Evolutionary conservation across 495 filamentous ascomycete genomes (phyloP), one percentile per base, ranked within the genome.

Genomic region (Schizothecium vesticola): DNA sequence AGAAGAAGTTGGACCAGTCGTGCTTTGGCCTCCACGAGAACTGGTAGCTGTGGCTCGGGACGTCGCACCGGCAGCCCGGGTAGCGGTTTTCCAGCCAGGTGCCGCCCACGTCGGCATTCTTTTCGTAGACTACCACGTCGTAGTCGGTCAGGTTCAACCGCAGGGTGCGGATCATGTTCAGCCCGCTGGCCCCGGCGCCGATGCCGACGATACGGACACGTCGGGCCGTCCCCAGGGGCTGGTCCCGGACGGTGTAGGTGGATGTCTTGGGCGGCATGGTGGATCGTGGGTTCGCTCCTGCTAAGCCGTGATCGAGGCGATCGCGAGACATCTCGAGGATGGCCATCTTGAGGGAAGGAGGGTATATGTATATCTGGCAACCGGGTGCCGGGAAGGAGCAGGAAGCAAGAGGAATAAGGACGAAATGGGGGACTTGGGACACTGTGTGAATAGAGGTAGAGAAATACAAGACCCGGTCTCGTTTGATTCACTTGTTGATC

Each of bases 111-210:
- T 90, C 90, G 1, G 75, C 74, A 70, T 94, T 94, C 83, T 93
- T 94, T 74, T 95, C 92, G 76, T 92, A 95, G 56, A 92, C 83
- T 33, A 85, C 82, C 26, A 89, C 79, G 16, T 90, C 85, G 60
- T 80, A 83, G 73, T 81, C 75, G 65, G 66, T 74, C 55, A 84
- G 68, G 69, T 80, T 79, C 58, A 76, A 74, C 28, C 77, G 76
- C 24, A 84, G 73, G 19, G 80, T 81, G 51, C 79, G 78, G 66
- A 83, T 73, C 74, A 84, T 71, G 67, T 85, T 81, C 65, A 85
- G 74, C 23, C 82, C 81, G 69, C 80, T 84, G 10, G 79, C 79
- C n/a, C 83, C 82, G 28, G 83, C 83, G 1, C 83, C 82, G 59
- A 85, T 81, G 36, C 75, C 79, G 61, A 84, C 76, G 68, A 84